Base-by-base conservation (phyloP, 2,329 filamentous ascomycete species). In the Sordariomycetes sp. region DNA sequence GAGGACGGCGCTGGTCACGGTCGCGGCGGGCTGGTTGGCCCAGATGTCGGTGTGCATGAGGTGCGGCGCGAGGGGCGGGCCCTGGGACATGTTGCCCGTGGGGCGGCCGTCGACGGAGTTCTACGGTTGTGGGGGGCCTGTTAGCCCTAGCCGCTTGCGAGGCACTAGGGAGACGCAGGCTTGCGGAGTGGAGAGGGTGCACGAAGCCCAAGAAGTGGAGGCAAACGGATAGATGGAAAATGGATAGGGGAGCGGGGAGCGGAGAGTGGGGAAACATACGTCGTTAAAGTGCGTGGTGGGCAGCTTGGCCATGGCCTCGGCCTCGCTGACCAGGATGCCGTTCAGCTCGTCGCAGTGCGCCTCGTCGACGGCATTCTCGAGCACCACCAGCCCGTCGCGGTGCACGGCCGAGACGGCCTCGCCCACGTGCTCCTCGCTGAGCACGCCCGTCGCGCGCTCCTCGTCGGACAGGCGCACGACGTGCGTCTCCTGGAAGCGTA, bases 371-470 rank as follows among this genome's bases (percentile, higher is more conserved):
- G 59, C 59, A 25, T 60, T 60, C 54, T 60, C 59, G 25, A 60
- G 53, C 14, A 60, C 59, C 10, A 60, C 59, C 7, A 60, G 59
- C 8, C 59, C 59, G 37, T 60, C 59, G 50, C 54, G 57, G 50
- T 59, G 54, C 34, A 60, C 34, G 32, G 59, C 59, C 12, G 57
- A 34, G 8, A 60, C 37, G 14, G 57, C 59, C 14, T 59, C 52
- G 51, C 11, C 51, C 8, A 58, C n/a, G 14, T 62, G 58, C 16
- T 60, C 54, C 18, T 58, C 56, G 51, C 53, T 59, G 62, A 66
- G 64, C 35, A 62, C 54, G 24, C 64, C 64, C 46, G 58, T 62
- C 48, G 62, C 60, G 35, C 64, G 63, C 61, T 66, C 64, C 54
- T 65, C 63, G 48, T 64, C 60, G 7, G 63, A 60, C 35, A 65